phyloP scores from a whole-genome alignment of 2,329 filamentous ascomycete genomes.

The Calonectria hongkongensis region DNA sequence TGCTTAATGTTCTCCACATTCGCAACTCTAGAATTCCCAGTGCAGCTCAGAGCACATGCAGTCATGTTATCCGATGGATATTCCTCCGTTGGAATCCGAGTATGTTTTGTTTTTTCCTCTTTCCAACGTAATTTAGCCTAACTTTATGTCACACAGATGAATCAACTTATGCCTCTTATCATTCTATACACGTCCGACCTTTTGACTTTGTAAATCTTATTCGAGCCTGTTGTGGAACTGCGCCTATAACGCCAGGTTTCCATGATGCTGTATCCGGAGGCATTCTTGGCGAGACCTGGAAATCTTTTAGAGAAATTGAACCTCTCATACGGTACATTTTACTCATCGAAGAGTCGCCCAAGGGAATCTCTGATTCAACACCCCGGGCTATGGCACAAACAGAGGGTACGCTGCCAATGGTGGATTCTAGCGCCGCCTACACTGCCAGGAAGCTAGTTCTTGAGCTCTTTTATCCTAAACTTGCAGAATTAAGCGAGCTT shows the following conservation, averaged over 20 bases:
- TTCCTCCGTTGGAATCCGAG: slow-evolving; percentile 88
- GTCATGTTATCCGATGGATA: slow-evolving; percentile 87
- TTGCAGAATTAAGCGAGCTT: slow-evolving; percentile 69
- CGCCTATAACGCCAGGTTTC: slow-evolving; percentile 56
- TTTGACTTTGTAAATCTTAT: slow-evolving; percentile 81
- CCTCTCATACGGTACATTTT: slow-evolving; percentile 73
- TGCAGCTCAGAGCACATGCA: slow-evolving; percentile 79
- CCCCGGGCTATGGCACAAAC: slow-evolving; percentile 30
- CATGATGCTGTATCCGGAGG: slow-evolving; percentile 67
- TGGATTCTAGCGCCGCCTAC: slow-evolving; percentile 60
- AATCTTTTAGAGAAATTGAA: slow-evolving; percentile 64
- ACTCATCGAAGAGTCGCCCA: slow-evolving; percentile 64
- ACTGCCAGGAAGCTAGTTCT: slow-evolving; percentile 70
- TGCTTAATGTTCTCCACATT: slow-evolving; percentile 80
- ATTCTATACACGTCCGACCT: slow-evolving; percentile 78
- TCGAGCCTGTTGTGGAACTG: slow-evolving; percentile 78
- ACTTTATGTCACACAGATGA: slow-evolving; percentile 73
- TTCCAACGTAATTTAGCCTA: not conserved
- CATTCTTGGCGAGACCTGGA: slow-evolving; percentile 69
- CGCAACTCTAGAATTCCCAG: slow-evolving; percentile 81
- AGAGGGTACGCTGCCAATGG: slow-evolving; percentile 45
- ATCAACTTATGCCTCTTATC: slow-evolving; percentile 77
- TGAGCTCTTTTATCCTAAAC: slow-evolving; percentile 72
- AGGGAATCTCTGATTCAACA: not conserved
- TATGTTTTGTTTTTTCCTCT: slow-evolving; percentile 63